These are phyloP conservation scores for Backusella tarrabulga DNA, from an alignment of 192 early-diverging fungal species.

Conservation along the genomic window DNA sequence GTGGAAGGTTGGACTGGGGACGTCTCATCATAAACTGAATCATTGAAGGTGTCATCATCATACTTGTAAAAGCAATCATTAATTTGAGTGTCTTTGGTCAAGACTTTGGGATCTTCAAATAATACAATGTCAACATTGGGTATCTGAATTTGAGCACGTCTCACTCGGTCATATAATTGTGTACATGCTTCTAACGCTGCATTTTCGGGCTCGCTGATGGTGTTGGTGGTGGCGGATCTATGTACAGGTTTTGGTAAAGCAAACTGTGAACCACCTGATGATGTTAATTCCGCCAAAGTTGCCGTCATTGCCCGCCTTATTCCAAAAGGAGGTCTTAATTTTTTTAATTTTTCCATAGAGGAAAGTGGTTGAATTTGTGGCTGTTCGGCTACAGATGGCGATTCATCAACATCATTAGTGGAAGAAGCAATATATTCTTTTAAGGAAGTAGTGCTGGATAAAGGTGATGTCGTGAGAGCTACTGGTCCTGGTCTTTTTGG, in stretches of 20 bases:
- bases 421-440: background rate
- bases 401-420: background rate
- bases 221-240: background rate
- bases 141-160: background rate
- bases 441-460: background rate
- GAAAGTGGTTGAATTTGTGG: background rate
- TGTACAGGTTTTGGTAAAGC: background rate
- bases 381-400: background rate
- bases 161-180: slow-evolving; percentile 2
- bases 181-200: background rate
- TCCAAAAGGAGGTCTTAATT: background rate
- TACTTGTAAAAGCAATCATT: slow-evolving; percentile 7
- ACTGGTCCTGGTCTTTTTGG: slow-evolving; percentile 8
- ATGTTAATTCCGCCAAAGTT: slow-evolving; percentile 3
- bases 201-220: background rate
- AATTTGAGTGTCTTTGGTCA: slow-evolving; percentile 7
- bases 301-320: slow-evolving; percentile 2
- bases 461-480: background rate
- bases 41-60: slow-evolving; percentile 7
- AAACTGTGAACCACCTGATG: background rate
- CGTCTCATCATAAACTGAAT: background rate
- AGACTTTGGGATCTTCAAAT: background rate
- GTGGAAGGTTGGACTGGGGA: background rate
- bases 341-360: background rate
- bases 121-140: slow-evolving; percentile 20